Evolutionary conservation across 192 early-diverging fungal species (phyloP), one percentile per base, ranked within the genome.

Genomic region (Podila clonocystis): DNA sequence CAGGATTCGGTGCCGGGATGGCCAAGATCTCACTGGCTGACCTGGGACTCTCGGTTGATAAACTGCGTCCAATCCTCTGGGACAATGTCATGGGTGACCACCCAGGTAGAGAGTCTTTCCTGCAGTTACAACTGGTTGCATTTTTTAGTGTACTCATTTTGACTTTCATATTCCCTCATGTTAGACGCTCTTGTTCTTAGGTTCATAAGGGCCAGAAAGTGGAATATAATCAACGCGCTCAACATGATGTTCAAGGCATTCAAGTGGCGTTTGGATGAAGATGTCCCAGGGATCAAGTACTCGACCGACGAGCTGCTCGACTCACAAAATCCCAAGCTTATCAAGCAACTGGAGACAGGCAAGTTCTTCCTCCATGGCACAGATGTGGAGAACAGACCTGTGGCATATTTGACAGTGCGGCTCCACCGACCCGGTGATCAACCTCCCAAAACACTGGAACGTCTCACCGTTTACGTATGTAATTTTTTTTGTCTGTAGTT

Each of bases 171-270:
- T 33, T 2, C 5, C 33, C 5, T 33, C 33, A 58, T 26, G 3
- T 45, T 17, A 88, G 95, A 97, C 78, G 74, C 90, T 0, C 75
- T 95, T 22, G 52, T 93, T 58, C 84, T 96, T 41, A 90, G 96
- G 6, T 97, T 95, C 82, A 72, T 98, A 65, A 87, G 96, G 19
- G 97, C 97, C n/a, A 88, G 97, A 62, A 97, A 97, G 69, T 98
- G 95, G 95, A 86, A 96, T 63, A 85, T 94, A 5, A 83, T 89
- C 33, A 91, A 90, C 59, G 94, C 94, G 0, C 72, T 93, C 15
- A 72, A 60, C 3, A 97, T 96, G 96, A 50, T 93, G n/a, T 63
- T 92, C 29, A 82, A 87, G 22, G 86, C 91, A 7, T 77, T 97
- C 70, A 84, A 89, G 58, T 98, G 97, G 97, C 83, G 95, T 30